These are phyloP conservation scores for Aspergillus texensis DNA, from an alignment of 2,329 filamentous ascomycete species.

Conservation along the genomic window DNA sequence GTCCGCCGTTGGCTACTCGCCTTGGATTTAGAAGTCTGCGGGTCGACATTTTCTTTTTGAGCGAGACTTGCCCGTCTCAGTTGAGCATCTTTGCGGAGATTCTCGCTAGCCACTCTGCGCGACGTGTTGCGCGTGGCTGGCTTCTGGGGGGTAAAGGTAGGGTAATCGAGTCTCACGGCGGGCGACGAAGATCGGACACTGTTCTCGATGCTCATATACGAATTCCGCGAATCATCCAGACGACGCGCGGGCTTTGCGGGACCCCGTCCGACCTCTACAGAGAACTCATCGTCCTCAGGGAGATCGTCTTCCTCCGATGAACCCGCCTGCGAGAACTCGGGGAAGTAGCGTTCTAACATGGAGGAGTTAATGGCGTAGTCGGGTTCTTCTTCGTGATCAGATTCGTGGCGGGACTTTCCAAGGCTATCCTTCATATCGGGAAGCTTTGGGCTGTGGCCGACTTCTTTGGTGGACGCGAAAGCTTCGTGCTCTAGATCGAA, in stretches of 20 bases:
- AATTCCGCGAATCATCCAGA: conserved; percentile 54
- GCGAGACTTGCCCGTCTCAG: conserved; percentile 43
- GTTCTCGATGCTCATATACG: conserved; percentile 52
- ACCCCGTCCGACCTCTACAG: conserved; percentile 61
- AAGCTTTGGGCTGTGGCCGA: conserved; percentile 33
- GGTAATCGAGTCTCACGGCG: conserved; percentile 42
- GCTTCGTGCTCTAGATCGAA: conserved; percentile 49
- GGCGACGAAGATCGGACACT: conserved; percentile 46
- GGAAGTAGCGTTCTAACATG: conserved; percentile 50
- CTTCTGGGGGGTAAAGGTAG: conserved; percentile 40
- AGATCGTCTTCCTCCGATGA: conserved; percentile 43
- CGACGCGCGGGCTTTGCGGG: conserved; percentile 39
- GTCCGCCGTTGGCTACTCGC: conserved; percentile 48
- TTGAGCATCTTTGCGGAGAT: conserved; percentile 45
- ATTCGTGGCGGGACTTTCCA: conserved; percentile 15
- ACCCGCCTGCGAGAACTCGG: conserved; percentile 50
- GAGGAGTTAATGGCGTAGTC: conserved; percentile 51
- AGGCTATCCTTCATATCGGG: conserved; percentile 27
- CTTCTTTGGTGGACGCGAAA: conserved; percentile 41
- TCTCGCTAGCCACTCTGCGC: conserved; percentile 37
- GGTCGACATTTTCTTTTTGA: conserved; percentile 45
- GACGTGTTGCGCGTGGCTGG: conserved; percentile 31
- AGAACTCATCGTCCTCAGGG: conserved; percentile 51
- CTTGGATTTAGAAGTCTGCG: conserved; percentile 39
- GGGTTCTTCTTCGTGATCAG: conserved; percentile 36